phyloP scores from a whole-genome alignment of 345 rosid species.

The Eutrema yunnanense region DNA sequence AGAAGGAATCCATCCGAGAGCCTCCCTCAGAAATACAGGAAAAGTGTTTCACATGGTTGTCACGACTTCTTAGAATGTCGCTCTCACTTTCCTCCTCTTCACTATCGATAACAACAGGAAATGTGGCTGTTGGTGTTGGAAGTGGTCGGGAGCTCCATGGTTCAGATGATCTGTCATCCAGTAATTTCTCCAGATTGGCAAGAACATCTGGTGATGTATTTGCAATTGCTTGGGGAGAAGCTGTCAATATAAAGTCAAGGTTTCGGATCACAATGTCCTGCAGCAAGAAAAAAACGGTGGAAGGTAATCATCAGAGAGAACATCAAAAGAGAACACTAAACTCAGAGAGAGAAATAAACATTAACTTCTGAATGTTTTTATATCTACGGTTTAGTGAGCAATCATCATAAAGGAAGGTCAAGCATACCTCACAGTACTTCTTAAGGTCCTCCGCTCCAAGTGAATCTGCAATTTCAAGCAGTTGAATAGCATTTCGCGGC shows the following conservation, averaged over 20 bases:
- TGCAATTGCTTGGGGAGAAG: slow-evolving; percentile 63
- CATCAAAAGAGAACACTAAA: not conserved
- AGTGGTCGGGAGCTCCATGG: slow-evolving; percentile 82
- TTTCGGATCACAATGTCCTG: slow-evolving; percentile 85
- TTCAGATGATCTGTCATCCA: slow-evolving; percentile 82
- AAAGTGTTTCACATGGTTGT: slow-evolving; percentile 33
- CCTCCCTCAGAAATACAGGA: slow-evolving; percentile 21
- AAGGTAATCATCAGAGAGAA: not conserved
- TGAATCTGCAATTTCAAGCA: slow-evolving; percentile 94
- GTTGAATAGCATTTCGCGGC: slow-evolving; percentile 79
- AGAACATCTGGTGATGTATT: slow-evolving; percentile 65
- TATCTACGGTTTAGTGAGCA: not conserved
- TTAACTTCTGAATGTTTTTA: not conserved
- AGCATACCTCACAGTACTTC: slow-evolving; percentile 85
- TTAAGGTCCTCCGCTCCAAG: slow-evolving; percentile 78
- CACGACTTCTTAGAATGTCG: slow-evolving; percentile 59
- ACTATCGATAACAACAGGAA: slow-evolving; percentile 66
- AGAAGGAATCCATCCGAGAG: slow-evolving; percentile 49
- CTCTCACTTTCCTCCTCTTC: slow-evolving; percentile 78
- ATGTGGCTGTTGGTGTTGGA: slow-evolving; percentile 81
- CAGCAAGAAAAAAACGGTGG: slow-evolving; percentile 19
- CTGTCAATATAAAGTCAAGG: slow-evolving; percentile 76
- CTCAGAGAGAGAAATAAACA: not conserved
- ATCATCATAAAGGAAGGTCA: not conserved
- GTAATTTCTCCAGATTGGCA: slow-evolving; percentile 68